These are phyloP conservation scores for Candida pseudofarinosa DNA, from an alignment of 805 yeast genomes.

Conservation along the genomic window DNA sequence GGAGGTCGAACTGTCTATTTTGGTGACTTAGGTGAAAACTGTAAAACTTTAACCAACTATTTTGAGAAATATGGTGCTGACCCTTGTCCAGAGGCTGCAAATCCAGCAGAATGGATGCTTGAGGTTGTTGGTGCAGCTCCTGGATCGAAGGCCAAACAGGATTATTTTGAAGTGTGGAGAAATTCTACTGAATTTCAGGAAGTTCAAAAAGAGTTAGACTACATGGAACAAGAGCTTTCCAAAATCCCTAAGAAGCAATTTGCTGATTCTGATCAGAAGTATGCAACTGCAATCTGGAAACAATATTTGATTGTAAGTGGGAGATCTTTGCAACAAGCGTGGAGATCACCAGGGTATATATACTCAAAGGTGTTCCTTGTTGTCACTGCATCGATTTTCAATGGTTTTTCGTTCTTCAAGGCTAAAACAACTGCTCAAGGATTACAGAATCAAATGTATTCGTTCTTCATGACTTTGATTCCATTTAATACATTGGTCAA, in stretches of 20 bases:
- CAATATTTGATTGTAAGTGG: constrained; percentile 15
- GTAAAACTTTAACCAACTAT: constrained; percentile 14
- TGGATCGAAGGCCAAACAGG: constrained; percentile 52
- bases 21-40: constrained; percentile 23
- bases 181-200: constrained; percentile 16
- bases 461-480: constrained; percentile 56
- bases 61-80: constrained; percentile 40
- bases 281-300: constrained; percentile 16
- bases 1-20: constrained; percentile 23
- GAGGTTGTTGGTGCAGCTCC: constrained; percentile 78
- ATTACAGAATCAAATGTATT: constrained; percentile 56
- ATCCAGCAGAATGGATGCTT: constrained; percentile 28
- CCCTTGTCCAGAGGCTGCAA: constrained; percentile 48
- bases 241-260: constrained; percentile 4
- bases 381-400: constrained; percentile 43
- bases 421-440: constrained; percentile 40
- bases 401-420: constrained; percentile 19
- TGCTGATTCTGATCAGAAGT: constrained; percentile 7
- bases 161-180: constrained; percentile 65
- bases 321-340: constrained; percentile 19
- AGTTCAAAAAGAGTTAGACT: constrained; percentile 9
- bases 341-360: constrained; percentile 41
- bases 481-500: constrained; percentile 55
- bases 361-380: constrained; percentile 45
- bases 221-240: constrained; percentile 4